Conservation (phyloP, 768 basidiomycete species). For the Tylopilus plumbeoviolaceoides region DNA sequence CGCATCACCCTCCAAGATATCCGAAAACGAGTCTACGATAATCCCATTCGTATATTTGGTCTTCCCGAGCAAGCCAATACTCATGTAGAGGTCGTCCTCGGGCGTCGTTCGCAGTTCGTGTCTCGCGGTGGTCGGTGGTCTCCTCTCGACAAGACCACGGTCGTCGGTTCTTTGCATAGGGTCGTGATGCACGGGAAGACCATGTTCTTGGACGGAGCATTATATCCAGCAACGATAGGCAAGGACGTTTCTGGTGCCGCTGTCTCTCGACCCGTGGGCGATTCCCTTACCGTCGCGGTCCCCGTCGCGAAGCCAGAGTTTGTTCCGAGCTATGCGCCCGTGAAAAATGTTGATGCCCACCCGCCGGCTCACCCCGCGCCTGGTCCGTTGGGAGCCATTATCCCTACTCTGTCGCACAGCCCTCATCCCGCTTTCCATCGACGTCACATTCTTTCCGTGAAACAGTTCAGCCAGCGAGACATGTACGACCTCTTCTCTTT, state of each 20-base stretch:
- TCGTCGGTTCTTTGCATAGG: slow-evolving; percentile 80
- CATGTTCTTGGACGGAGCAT: slow-evolving; percentile 79
- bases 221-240: slow-evolving; percentile 57
- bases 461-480: slow-evolving; percentile 86
- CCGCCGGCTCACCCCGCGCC: slow-evolving; percentile 10
- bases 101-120: slow-evolving; percentile 60
- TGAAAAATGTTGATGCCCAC: slow-evolving; percentile 29
- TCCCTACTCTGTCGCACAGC: slow-evolving; percentile 20
- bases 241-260: slow-evolving; percentile 68
- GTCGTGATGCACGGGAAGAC: slow-evolving; percentile 90
- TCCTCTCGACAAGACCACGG: slow-evolving; percentile 59
- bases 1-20: slow-evolving; percentile 82
- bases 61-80: slow-evolving; percentile 84
- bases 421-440: slow-evolving; percentile 89
- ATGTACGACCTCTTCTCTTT: slow-evolving; percentile 91
- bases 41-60: slow-evolving; percentile 88
- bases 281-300: slow-evolving; percentile 22
- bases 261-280: slow-evolving; percentile 39
- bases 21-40: slow-evolving; percentile 80
- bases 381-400: slow-evolving; percentile 9
- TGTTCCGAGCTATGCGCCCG: slow-evolving; percentile 28
- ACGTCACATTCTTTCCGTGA: slow-evolving; percentile 90
- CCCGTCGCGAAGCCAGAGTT: slow-evolving; percentile 26
- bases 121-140: slow-evolving; percentile 67
- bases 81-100: slow-evolving; percentile 89